These are phyloP conservation scores for Ormosia semicastrata DNA, from an alignment of 306 rosid genomes.

Conservation along the genomic window DNA sequence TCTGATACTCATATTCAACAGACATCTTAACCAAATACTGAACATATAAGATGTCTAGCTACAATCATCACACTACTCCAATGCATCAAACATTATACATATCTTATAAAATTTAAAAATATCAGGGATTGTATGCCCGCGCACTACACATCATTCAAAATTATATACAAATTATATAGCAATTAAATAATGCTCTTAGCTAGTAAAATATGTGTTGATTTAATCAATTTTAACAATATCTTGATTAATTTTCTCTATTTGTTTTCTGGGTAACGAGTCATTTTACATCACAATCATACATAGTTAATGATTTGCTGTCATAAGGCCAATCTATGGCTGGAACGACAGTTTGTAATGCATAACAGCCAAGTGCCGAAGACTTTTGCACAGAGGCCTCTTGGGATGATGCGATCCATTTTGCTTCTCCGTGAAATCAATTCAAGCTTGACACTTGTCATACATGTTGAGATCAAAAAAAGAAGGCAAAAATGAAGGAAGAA, in stretches of 20 bases:
- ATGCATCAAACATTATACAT: not conserved
- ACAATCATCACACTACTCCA: not conserved
- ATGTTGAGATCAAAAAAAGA: not conserved
- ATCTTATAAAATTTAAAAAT: not conserved
- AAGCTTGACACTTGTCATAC: slow-evolving; percentile 11
- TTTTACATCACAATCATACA: slow-evolving; percentile 14
- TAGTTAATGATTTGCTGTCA: slow-evolving; percentile 33
- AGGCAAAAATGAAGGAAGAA: not conserved
- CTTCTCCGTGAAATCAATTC: not conserved
- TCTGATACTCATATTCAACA: not conserved
- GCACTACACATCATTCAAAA: not conserved
- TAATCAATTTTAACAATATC: not conserved
- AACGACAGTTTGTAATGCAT: slow-evolving; percentile 30
- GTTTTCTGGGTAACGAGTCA: not conserved
- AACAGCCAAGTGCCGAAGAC: slow-evolving; percentile 31
- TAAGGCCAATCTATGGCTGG: slow-evolving; percentile 20
- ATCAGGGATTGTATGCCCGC: not conserved
- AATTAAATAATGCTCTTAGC: not conserved
- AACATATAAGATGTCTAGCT: not conserved
- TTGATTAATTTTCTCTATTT: not conserved
- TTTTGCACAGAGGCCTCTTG: slow-evolving; percentile 27
- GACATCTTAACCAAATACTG: not conserved
- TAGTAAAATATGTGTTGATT: not conserved
- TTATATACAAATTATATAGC: not conserved
- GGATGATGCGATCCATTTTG: not conserved